A percentile compares a stretch with the other conserved stretches of the same genome.
These are phyloP conservation scores for Hypomontagnella monticulosa DNA, from an alignment of 495 filamentous ascomycete species.

Conservation along the genomic window DNA sequence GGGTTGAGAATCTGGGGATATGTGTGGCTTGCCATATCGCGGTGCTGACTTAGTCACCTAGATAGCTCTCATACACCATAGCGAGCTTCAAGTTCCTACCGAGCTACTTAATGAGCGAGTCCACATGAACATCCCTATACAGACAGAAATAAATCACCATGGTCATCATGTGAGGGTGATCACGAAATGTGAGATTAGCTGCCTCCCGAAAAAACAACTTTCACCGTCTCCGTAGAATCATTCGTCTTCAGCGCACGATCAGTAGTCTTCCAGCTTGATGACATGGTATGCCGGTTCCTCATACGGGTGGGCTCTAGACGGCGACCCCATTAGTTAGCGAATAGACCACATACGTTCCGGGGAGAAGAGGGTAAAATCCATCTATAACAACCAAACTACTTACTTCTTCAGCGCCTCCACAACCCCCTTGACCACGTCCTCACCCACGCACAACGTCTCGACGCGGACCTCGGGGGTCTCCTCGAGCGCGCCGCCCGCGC, in stretches of 20 bases:
- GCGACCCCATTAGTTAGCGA: not conserved
- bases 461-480: constrained; percentile 60
- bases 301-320: constrained; percentile 71
- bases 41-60: too few relatives aligned
- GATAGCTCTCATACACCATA: too few relatives aligned
- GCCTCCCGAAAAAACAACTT: too few relatives aligned
- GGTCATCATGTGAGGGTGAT: too few relatives aligned
- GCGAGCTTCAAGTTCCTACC: too few relatives aligned
- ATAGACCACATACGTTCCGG: not conserved
- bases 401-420: constrained; percentile 71
- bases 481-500: constrained; percentile 61
- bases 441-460: constrained; percentile 62
- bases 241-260: constrained; percentile 5
- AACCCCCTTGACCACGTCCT: constrained; percentile 54
- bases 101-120: too few relatives aligned
- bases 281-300: constrained; percentile 78
- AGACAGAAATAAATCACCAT: too few relatives aligned
- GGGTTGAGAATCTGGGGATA: too few relatives aligned
- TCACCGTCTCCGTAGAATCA: not conserved
- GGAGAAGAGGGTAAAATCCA: not conserved
- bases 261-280: constrained; percentile 73
- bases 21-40: too few relatives aligned
- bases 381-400: constrained; percentile 34
- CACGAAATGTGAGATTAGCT: too few relatives aligned
- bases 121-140: too few relatives aligned